Base-by-base conservation (phyloP, 2,329 filamentous ascomycete species). In the Pseudogymnoascus sp. region DNA sequence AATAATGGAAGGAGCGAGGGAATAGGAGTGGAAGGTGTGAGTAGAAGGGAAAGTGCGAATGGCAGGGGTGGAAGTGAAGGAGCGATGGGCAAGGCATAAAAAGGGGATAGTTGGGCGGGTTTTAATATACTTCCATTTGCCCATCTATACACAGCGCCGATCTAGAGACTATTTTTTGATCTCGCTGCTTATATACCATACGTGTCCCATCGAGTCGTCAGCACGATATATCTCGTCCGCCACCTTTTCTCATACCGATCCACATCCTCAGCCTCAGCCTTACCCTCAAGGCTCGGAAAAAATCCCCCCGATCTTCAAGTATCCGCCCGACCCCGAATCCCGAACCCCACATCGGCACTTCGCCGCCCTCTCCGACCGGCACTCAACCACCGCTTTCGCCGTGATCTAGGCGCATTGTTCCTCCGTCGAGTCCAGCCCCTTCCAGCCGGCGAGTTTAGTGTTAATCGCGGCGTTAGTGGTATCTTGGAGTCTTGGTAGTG, bases 351-450 rank as follows among this genome's bases (percentile, higher is more conserved):
- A 56, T 31, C 46, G 46, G 46, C n/a, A 2, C 43, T 28, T 28
- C 22, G 46, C 46, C 46, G 46, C 46, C 26, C 10, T n/a, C 26
- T 3, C 26, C 26, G 12, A 31, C 46, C 46, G 46, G 46, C 46
- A 56, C 46, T 56, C 46, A 56, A 56, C 28, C 50, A 35, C 28
- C 50, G 50, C 11, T n/a, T 33, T 56, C 50, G 7, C 50, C 50
- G 50, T 14, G 50, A 56, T 56, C 50, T 56, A 35, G 50, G 28
- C 28, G 28, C 50, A 56, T 56, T 56, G 50, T 56, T 56, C 50
- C 50, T 56, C 50, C 50, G 50, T 35, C n/a, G 50, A 56, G 28
- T 16, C 50, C 50, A 56, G 50, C 50, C 50, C 50, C 10, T 26
- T 56, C 50, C 10, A 33, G 10, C 28, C 16, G 50, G 6, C 16